phyloP scores from a whole-genome alignment of 2,329 filamentous ascomycete genomes.

The Ploettnerulaceae sp. region DNA sequence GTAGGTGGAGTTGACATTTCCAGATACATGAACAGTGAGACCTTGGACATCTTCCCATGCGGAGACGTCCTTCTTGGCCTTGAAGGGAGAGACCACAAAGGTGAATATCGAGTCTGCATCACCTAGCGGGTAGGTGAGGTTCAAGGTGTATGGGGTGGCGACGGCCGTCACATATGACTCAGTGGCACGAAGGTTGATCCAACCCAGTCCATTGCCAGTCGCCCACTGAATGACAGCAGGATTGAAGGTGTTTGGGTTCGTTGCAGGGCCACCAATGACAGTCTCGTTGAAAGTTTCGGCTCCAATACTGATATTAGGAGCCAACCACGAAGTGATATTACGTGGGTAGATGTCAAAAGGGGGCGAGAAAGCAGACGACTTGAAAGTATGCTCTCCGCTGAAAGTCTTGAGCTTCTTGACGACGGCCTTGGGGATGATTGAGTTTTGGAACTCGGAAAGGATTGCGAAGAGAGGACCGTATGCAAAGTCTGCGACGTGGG shows the following conservation, averaged over 20 bases:
- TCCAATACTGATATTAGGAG: slow-evolving; percentile 53
- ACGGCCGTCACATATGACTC: slow-evolving; percentile 39
- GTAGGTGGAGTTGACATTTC: slow-evolving; percentile 22
- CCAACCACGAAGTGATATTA: slow-evolving; percentile 56
- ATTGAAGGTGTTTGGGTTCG: slow-evolving; percentile 49
- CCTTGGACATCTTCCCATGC: slow-evolving; percentile 47
- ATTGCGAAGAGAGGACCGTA: slow-evolving; percentile 53
- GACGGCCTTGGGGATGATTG: slow-evolving; percentile 40
- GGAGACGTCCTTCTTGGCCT: slow-evolving; percentile 39
- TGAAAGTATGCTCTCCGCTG: slow-evolving; percentile 48
- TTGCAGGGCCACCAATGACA: slow-evolving; percentile 49
- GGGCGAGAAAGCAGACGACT: slow-evolving; percentile 50
- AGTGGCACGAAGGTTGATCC: slow-evolving; percentile 37
- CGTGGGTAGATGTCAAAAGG: slow-evolving; percentile 52
- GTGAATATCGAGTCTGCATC: slow-evolving; percentile 46
- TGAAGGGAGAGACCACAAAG: slow-evolving; percentile 45
- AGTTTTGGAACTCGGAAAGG: slow-evolving; percentile 45
- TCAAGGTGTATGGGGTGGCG: slow-evolving; percentile 41
- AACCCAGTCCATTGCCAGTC: slow-evolving; percentile 37
- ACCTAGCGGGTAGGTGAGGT: slow-evolving; percentile 50
- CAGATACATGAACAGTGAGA: slow-evolving; percentile 40
- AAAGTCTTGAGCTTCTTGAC: slow-evolving; percentile 42
- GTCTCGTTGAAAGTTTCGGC: slow-evolving; percentile 53
- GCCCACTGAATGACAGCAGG: slow-evolving; percentile 58
- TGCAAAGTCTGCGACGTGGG: slow-evolving; percentile 54